Percentiles rank a stretch among this genome's conserved stretches.
Conservation (phyloP, 2,329 filamentous ascomycete genomes). For the Penicillium sp. region DNA sequence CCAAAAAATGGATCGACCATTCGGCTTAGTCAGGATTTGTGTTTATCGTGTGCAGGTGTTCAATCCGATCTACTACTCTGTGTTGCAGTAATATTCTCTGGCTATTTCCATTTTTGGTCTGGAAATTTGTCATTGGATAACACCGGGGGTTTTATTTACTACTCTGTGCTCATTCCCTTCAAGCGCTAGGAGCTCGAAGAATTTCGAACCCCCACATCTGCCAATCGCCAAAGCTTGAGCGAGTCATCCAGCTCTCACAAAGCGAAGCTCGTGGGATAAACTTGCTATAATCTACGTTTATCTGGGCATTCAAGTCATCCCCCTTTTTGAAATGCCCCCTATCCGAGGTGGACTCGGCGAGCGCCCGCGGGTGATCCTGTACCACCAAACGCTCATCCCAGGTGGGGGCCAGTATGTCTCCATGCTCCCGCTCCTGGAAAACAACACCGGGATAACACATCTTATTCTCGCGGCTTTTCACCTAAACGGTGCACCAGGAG, state of each 20-base stretch:
- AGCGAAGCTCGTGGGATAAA: not conserved
- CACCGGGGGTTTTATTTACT: not conserved
- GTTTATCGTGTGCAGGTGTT: not conserved
- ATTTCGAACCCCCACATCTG: not conserved
- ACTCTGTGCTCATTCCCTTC: not conserved
- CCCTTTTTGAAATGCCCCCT: slow-evolving; percentile 31
- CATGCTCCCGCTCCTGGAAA: slow-evolving; percentile 52
- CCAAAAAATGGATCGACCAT: not conserved
- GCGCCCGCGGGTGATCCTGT: slow-evolving; percentile 39
- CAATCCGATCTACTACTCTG: not conserved
- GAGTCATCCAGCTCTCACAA: not conserved
- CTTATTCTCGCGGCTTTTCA: slow-evolving; percentile 81
- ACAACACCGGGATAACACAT: slow-evolving; percentile 62
- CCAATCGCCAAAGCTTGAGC: not conserved
- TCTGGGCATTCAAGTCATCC: not conserved
- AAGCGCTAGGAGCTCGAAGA: not conserved
- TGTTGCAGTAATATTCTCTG: slow-evolving; percentile 4
- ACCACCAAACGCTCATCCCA: slow-evolving; percentile 58
- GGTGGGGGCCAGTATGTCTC: slow-evolving; percentile 49
- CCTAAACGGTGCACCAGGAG: slow-evolving; percentile 58
- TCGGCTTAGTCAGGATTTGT: not conserved
- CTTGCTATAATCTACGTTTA: not conserved
- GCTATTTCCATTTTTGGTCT: not conserved
- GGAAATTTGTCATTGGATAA: not conserved
- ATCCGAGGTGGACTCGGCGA: slow-evolving; percentile 21